A percentile compares a stretch with the other conserved stretches of the same genome.
These are phyloP conservation scores for Centella asiatica DNA, from an alignment of 129 eudicot species.

Conservation along the genomic window DNA sequence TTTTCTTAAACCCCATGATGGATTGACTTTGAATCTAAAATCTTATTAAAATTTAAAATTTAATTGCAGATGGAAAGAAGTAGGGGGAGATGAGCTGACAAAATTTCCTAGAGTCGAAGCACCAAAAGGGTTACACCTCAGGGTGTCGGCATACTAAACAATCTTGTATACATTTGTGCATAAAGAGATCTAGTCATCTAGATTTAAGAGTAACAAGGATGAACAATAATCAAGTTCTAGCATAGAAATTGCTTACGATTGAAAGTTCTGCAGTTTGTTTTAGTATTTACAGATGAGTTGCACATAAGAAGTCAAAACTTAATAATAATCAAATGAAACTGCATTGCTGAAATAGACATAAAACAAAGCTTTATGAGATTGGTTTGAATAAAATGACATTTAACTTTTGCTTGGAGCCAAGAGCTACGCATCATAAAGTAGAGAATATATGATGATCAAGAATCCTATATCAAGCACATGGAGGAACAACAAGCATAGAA, in stretches of 20 bases:
- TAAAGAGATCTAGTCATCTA: conserved; percentile 16
- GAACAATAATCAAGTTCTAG: conserved; percentile 16
- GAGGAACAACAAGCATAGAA: neutral
- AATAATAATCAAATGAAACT: neutral
- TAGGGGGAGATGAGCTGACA: conserved; percentile 76
- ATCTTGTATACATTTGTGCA: conserved; percentile 22
- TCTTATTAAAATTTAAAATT: neutral
- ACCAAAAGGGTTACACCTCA: conserved; percentile 74
- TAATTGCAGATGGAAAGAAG: conserved; percentile 80
- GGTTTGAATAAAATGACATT: neutral
- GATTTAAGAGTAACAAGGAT: conserved; percentile 20
- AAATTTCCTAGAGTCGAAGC: conserved; percentile 96
- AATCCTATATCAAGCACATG: neutral
- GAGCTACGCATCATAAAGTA: neutral
- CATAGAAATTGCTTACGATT: conserved; percentile 4
- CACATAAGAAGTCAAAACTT: neutral
- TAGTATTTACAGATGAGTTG: neutral
- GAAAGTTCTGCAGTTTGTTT: conserved; percentile 3
- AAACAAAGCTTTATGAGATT: neutral
- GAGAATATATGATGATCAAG: neutral
- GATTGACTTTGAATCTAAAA: too few species aligned
- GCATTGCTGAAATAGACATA: neutral
- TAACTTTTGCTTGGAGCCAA: neutral
- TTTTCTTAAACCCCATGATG: too few species aligned
- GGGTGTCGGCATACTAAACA: conserved; percentile 43